These are phyloP conservation scores for Gyromitra esculenta DNA, from an alignment of 2,329 filamentous ascomycete genomes.

Conservation along the genomic window DNA sequence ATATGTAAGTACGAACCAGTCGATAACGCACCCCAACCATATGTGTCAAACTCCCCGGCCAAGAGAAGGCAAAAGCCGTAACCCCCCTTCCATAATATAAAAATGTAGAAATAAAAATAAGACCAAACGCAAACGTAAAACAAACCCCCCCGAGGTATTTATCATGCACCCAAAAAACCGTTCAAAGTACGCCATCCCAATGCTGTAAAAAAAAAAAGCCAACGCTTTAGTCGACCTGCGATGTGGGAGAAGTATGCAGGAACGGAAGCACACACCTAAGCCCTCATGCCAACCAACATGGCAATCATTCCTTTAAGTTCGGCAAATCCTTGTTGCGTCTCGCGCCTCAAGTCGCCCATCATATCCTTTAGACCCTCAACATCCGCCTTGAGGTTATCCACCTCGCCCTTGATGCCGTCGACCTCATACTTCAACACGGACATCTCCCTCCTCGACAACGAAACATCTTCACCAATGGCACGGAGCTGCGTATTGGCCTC, in stretches of 20 bases:
- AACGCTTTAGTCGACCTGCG: conserved; percentile 25
- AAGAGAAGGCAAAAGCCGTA: background rate
- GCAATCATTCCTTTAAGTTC: conserved; percentile 51
- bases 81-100: background rate
- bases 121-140: conserved; percentile 20
- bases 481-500: conserved; percentile 40
- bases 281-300: conserved; percentile 43
- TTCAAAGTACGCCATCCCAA: conserved; percentile 46
- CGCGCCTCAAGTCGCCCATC: conserved; percentile 44
- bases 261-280: conserved; percentile 43
- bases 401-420: conserved; percentile 30
- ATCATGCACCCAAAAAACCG: conserved; percentile 40
- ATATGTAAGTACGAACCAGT: conserved; percentile 4
- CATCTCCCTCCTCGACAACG: conserved; percentile 20
- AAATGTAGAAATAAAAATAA: background rate
- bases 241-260: conserved; percentile 6
- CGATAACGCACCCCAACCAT: conserved; percentile 17
- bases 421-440: conserved; percentile 37
- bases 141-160: conserved; percentile 16
- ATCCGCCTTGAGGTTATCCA: conserved; percentile 27
- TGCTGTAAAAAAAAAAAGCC: conserved; percentile 31
- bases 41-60: conserved; percentile 18
- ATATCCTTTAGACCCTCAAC: conserved; percentile 31
- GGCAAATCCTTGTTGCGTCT: conserved; percentile 51
- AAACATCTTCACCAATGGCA: conserved; percentile 43